Conservation (phyloP, 352 stramenopile genomes). For the Pilasporangium apinafurcum region DNA sequence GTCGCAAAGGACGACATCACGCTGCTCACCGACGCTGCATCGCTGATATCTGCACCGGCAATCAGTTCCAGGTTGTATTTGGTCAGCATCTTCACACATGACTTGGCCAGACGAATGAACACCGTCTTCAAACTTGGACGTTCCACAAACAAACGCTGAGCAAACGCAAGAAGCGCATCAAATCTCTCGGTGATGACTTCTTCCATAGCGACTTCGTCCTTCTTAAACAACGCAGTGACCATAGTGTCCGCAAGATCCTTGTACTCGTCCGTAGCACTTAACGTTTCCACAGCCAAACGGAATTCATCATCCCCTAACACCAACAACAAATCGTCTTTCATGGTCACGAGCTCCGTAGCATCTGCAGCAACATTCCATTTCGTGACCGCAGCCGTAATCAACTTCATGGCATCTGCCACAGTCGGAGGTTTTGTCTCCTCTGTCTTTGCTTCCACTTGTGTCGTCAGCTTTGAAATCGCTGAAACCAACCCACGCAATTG, state of each 20-base stretch:
- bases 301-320: conserved; percentile 33
- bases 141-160: conserved; percentile 24
- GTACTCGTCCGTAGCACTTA: conserved; percentile 29
- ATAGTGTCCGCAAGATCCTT: conserved; percentile 24
- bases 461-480: conserved; percentile 41
- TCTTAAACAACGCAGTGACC: conserved; percentile 18
- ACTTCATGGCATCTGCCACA: conserved; percentile 27
- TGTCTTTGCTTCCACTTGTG: conserved; percentile 14
- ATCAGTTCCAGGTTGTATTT: conserved; percentile 27
- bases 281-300: conserved; percentile 14
- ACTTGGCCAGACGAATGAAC: conserved; percentile 37
- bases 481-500: conserved; percentile 41
- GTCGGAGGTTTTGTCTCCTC: conserved; percentile 23
- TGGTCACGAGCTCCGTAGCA: conserved; percentile 18
- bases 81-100: conserved; percentile 21
- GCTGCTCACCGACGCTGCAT: conserved; percentile 3
- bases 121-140: conserved; percentile 37
- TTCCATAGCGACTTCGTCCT: conserved; percentile 24
- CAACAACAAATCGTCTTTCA: conserved; percentile 40
- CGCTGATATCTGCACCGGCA: conserved; percentile 4
- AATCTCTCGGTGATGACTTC: conserved; percentile 19
- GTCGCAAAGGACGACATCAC: conserved; percentile 9
- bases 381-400: conserved; percentile 26
- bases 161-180: conserved; percentile 29
- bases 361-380: conserved; percentile 39